Percentiles rank a stretch among this genome's conserved stretches.
Conservation (phyloP, 192 early-diverging fungal species). For the Backusella tarrabulga region DNA sequence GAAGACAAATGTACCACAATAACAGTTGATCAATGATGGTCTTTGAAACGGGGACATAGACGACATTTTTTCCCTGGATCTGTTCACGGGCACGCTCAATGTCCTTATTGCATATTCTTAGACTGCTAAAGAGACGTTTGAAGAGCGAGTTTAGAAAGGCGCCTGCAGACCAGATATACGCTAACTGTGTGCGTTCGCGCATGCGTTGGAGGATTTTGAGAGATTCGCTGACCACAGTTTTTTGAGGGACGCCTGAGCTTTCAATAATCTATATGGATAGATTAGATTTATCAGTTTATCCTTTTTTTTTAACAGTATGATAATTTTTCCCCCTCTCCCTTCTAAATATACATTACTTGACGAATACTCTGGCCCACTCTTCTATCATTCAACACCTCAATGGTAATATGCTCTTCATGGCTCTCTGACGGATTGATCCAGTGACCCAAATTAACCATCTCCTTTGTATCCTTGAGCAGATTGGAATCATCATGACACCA, state of each 20-base stretch:
- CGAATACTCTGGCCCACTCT: slow-evolving; percentile 34
- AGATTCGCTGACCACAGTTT: slow-evolving; percentile 35
- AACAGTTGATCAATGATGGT: slow-evolving; percentile 36
- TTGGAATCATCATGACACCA: slow-evolving; percentile 43
- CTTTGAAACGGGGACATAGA: slow-evolving; percentile 40
- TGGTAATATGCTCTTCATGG: slow-evolving; percentile 31
- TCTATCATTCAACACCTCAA: slow-evolving; percentile 35
- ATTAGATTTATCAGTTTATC: neutral
- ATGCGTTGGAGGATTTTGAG: slow-evolving; percentile 31
- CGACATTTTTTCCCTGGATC: slow-evolving; percentile 33
- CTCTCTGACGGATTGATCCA: slow-evolving; percentile 26
- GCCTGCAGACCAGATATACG: slow-evolving; percentile 42
- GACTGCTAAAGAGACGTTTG: slow-evolving; percentile 26
- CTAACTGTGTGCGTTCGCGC: slow-evolving; percentile 37
- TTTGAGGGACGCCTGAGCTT: slow-evolving; percentile 38
- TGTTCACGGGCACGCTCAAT: slow-evolving; percentile 24
- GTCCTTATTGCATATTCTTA: slow-evolving; percentile 28
- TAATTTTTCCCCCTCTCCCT: neutral
- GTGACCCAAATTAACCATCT: slow-evolving; percentile 23
- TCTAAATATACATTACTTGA: slow-evolving; percentile 19
- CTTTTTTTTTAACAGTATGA: neutral
- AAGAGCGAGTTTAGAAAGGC: slow-evolving; percentile 30
- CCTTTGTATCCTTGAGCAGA: slow-evolving; percentile 17
- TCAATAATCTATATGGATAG: slow-evolving; percentile 26
- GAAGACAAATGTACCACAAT: slow-evolving; percentile 38